Base-by-base conservation (phyloP, 2,329 filamentous ascomycete genomes). In the Podosphaera xanthii region DNA sequence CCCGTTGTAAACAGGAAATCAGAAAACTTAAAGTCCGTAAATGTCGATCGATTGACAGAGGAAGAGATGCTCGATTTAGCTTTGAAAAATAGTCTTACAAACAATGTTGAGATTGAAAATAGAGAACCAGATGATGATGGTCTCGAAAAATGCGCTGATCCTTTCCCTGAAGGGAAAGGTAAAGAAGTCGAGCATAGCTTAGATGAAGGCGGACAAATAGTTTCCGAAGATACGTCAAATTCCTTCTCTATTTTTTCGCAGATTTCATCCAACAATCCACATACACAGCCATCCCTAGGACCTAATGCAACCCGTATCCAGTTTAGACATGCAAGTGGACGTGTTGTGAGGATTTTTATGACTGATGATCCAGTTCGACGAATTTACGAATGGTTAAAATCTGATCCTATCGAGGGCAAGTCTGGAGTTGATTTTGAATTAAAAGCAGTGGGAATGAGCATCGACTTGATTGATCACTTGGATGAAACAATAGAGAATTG, bases 11-110 rank as follows among this genome's bases (percentile, higher is more conserved):
- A 82, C 69, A 76, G 84, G 59, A 87, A 87, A 70, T 77, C 82
- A 2, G 85, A 88, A 67, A 77, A 77, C 59, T 75, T 79, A 53
- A 83, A 84, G 68, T 76, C 80, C 58, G 76, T 86, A 59, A 87
- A 91, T 63, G 80, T 96, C 1, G 85, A 86, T 60, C 82, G 86
- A 46, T 91, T 98, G 84, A 95, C 88, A 0, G 92, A 98, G 69
- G 90, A 97, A 57, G 90, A 98, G 72, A 94, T 95, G 89, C 74
- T 98, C 65, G 86, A 96, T 70, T 83, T 96, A 79, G 92, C 92
- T 0, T 71, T 98, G 68, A 82, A 90, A 69, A 92, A 94, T 72
- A 96, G 90, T 68, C 73, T 97, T 53, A 83, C 81, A 12, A 79
- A 77, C 38, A 73, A 72, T 42, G 72, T 70, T 22, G 71, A 67